Conservation (phyloP, 257 asterid genomes). For the Fraxinus excelsior region DNA sequence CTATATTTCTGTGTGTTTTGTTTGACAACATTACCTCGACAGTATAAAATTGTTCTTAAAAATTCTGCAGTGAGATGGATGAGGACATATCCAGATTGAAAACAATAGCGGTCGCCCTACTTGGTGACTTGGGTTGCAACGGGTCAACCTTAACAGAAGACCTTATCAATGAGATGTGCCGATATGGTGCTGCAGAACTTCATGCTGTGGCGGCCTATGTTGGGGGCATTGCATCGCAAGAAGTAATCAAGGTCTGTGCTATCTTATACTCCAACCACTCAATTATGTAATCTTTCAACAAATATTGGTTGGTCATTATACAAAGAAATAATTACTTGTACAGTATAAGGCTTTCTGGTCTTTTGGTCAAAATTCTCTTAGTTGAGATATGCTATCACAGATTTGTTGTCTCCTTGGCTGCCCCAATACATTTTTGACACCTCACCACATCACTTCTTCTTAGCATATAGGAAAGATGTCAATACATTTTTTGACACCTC, state of each 20-base stretch:
- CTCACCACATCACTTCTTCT: background rate
- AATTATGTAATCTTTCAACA: background rate
- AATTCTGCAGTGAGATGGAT: conserved; percentile 75
- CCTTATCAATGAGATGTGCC: conserved; percentile 88
- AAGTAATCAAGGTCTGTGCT: conserved; percentile 80
- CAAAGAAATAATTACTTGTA: background rate
- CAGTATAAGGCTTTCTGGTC: background rate
- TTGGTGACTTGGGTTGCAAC: conserved; percentile 79
- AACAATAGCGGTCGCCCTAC: conserved; percentile 72
- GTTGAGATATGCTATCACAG: background rate
- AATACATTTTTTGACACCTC: background rate
- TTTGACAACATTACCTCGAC: background rate
- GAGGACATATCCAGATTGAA: conserved; percentile 93
- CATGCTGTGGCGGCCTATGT: conserved; percentile 91
- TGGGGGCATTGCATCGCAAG: conserved; percentile 97
- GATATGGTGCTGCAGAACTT: conserved; percentile 96
- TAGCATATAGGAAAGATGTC: background rate
- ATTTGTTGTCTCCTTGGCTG: background rate
- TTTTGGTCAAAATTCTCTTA: background rate
- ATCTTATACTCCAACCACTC: background rate
- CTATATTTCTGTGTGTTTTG: conserved; percentile 4
- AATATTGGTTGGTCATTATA: background rate
- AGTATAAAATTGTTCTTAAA: conserved; percentile 20
- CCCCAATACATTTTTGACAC: background rate
- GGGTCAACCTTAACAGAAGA: conserved; percentile 81